Conservation (phyloP, 805 yeast genomes). For the Barnettozyma populi region DNA sequence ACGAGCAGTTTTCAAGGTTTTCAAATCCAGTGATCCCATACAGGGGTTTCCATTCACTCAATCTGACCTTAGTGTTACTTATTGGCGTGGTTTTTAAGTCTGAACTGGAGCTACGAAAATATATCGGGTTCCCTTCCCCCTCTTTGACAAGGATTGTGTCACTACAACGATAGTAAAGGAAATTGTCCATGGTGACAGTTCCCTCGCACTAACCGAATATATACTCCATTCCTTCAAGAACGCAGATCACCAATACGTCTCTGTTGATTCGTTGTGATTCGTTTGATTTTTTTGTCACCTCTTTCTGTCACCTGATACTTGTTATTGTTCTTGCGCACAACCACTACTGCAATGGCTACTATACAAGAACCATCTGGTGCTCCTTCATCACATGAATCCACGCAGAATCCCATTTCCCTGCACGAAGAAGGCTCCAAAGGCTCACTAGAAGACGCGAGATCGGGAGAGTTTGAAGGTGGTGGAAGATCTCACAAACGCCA, state of each 20-base stretch:
- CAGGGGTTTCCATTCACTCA: neutral
- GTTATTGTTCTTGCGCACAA: neutral
- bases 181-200: neutral
- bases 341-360: neutral
- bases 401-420: neutral
- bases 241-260: neutral
- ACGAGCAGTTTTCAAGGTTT: neutral
- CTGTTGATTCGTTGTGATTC: neutral
- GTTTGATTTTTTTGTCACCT: neutral
- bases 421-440: neutral
- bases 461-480: neutral
- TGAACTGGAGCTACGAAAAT: neutral
- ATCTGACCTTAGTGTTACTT: neutral
- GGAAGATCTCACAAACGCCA: constrained; percentile 16
- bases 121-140: neutral
- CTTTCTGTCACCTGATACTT: neutral
- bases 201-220: neutral
- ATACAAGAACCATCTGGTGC: neutral
- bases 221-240: neutral
- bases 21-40: neutral
- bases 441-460: neutral
- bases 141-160: neutral
- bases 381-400: neutral
- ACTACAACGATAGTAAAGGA: neutral
- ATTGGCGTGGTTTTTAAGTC: neutral